Base-by-base conservation (phyloP, 2,329 filamentous ascomycete genomes). In the Bipolaris sorokiniana region DNA sequence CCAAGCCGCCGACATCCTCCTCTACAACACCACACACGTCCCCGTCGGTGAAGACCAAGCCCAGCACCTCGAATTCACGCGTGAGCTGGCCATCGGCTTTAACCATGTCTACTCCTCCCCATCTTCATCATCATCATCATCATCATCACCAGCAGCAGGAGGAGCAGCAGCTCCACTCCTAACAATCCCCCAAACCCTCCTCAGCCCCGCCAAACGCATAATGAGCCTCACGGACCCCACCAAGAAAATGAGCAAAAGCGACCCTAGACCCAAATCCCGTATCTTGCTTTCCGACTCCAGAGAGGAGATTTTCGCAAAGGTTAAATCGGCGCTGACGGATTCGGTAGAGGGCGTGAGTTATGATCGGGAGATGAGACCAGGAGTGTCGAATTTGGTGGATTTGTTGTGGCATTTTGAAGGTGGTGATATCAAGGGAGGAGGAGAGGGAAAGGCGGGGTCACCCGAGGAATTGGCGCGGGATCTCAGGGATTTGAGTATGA, bases 11-110 rank as follows among this genome's bases (percentile, higher is more conserved):
- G 95, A 99, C 77, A 90, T 99, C 46, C 83, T 98, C 36, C 85
- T 98, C 7, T 93, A 55, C 66, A 90, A 89, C 65, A 90, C 94
- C 59, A 97, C 94, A 0, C 91, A 97, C 78, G 94, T 99, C 22
- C 95, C 95, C 10, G 94, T 99, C 1, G 95, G 95, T n/a, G 90
- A 96, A 65, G 95, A 99, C 75, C 95, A 99, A 77, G 83, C 82
- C 54, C 95, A 99, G 69, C 95, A 99, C 77, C 85, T 99, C 20
- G 95, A 99, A 74, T 96, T 98, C 73, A 88, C 93, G 1, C 86
- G 95, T 50, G 89, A 96, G 72, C 89, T 92, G 61, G 95, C 90
- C 7, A 89, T 86, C 58, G 90, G 90, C 71, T 98, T 99, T 80
- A 97, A 98, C 76, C 83, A 90, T 37, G 84, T 91, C 26, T 90